phyloP scores from a whole-genome alignment of 2,329 filamentous ascomycete genomes.

The Calonectria montana region DNA sequence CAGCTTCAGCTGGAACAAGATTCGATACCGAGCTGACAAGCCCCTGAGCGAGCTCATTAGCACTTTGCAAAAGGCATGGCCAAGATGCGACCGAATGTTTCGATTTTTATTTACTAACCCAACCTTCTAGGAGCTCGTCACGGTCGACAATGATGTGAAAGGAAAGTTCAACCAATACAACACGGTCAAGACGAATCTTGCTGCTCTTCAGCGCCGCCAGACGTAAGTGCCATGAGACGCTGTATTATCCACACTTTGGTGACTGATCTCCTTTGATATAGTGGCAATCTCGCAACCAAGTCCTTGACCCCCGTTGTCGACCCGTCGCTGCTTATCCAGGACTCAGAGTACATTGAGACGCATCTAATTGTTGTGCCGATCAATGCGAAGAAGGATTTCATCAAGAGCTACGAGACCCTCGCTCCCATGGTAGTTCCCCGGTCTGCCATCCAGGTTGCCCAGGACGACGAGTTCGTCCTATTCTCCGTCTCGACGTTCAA shows the following conservation, averaged over 20 bases:
- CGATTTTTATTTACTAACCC: slow-evolving; percentile 16
- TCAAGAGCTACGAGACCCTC: slow-evolving; percentile 89
- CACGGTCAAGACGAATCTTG: slow-evolving; percentile 85
- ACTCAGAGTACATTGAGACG: slow-evolving; percentile 97
- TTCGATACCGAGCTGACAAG: slow-evolving; percentile 95
- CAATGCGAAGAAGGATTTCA: slow-evolving; percentile 85
- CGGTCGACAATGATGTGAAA: slow-evolving; percentile 96
- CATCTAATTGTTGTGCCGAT: slow-evolving; percentile 91
- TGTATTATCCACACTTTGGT: neutral
- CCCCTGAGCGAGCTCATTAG: slow-evolving; percentile 88
- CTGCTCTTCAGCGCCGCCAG: slow-evolving; percentile 85
- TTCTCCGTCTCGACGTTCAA: slow-evolving; percentile 94
- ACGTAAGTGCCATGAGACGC: slow-evolving; percentile 67
- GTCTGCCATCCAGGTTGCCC: slow-evolving; percentile 81
- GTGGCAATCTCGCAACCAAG: slow-evolving; percentile 93
- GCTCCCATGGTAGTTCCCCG: slow-evolving; percentile 93
- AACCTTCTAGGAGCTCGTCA: slow-evolving; percentile 77
- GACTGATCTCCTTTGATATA: slow-evolving; percentile 48
- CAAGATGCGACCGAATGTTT: neutral
- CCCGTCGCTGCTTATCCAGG: slow-evolving; percentile 81
- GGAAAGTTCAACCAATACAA: slow-evolving; percentile 96
- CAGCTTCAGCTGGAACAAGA: slow-evolving; percentile 95
- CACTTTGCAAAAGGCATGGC: slow-evolving; percentile 82
- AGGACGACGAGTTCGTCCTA: slow-evolving; percentile 90
- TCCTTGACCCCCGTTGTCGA: slow-evolving; percentile 91